Base-by-base conservation (phyloP, 345 rosid species). In the Corchorus capsularis region DNA sequence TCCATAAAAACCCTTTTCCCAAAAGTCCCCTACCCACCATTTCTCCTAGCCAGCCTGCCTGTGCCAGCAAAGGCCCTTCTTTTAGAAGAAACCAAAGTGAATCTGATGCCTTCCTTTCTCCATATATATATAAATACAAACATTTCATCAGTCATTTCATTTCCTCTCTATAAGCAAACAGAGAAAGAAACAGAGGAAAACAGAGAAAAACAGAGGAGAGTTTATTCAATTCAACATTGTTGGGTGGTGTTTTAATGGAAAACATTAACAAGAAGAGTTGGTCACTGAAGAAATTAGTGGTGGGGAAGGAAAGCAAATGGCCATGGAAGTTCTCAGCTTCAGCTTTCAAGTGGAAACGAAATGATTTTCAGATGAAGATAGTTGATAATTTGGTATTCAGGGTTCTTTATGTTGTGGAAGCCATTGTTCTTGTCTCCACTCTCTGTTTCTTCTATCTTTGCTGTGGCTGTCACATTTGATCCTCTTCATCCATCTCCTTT, bases 361-460 rank as follows among this genome's bases (percentile, higher is more conserved):
- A 72, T 52, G 55, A 82, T 62, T 72, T 78, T 11, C 85, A 72
- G 64, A 37, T 59, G 74, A 60, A 73, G 20, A 56, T 81, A 3
- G 47, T 88, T 4, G 94, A 88, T 77, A 76, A 75, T 16, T 41
- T 88, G 49, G 72, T 85, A 13, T 90, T 86, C 86, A 83, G 78
- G 78, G 57, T 88, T 76, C 78, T 85, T 46, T 88, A 84, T n/a
- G 87, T 80, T 34, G 87, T 82, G 2, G 94, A 90, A 77, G 90
- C 80, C 64, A 17, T 85, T 14, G 89, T 88, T 60, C 82, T 88
- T 34, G 82, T 86, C 74, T 86, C 88, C 43, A 85, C 85, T 17
- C 82, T 90, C 76, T 86, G 92, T 74, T 90, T 86, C 89, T 90
- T 90, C 85, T 82, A 79, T 69, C 81, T 88, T 62, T 86, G 90